Base-by-base conservation (phyloP, 2,329 filamentous ascomycete species). In the Catunica adiposa region DNA sequence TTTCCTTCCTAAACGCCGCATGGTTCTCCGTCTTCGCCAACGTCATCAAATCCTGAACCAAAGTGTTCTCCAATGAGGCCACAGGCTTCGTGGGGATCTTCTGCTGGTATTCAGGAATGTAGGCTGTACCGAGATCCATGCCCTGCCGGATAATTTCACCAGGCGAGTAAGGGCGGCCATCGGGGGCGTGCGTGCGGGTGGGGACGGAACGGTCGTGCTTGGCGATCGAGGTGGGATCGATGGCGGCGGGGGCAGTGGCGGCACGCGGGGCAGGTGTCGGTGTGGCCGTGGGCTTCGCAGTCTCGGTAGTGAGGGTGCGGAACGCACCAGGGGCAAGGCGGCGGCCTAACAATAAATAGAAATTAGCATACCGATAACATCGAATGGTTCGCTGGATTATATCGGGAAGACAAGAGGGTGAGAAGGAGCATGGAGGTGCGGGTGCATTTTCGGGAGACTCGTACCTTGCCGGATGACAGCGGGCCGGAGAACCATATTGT, bases 401-500 rank as follows among this genome's bases (percentile, higher is more conserved):
- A 11, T 14, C 11, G 17, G 44, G 44, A 11, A 20, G 44, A 7
- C 22, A 25, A 22, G 11, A 7, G 22, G 22, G 22, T 11, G 1
- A 11, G 9, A 23, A 11, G n/a, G 11, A 23, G 9, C 11, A 2
- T 9, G 20, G 23, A 42, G 38, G 15, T n/a, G 17, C 15, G 17
- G 5, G 38, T 5, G 38, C 11, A 48, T 48, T 11, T 23, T 15
- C 9, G 44, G 17, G 8, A 8, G 34, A 52, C 20, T 62, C 71
- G 63, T 68, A 79, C 78, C 72, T 66, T 78, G 70, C 74, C 76
- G 76, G 66, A 73, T 67, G 54, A 70, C 70, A 61, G 71, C 67
- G 64, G 72, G 78, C 70, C 76, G 73, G 61, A 77, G 62, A 63
- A 79, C 78, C 78, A 80, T 81, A 61, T 34, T 56, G 42, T 34